A percentile compares a stretch with the other conserved stretches of the same genome.
These are phyloP conservation scores for Nitzschia palea DNA, from an alignment of 108 stramenopile species.

Conservation along the genomic window DNA sequence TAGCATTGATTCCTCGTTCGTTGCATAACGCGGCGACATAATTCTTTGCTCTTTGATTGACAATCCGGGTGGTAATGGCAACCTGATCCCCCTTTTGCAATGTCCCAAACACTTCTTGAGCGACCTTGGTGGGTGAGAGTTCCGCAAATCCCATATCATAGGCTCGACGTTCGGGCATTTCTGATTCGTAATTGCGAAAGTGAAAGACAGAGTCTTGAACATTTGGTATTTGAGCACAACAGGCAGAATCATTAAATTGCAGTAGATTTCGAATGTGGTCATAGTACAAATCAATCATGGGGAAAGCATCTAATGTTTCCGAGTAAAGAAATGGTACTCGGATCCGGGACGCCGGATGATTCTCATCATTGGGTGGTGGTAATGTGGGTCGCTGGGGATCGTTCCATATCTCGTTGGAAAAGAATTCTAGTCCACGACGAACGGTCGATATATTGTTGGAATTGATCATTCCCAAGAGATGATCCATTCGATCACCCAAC, in stretches of 20 bases:
- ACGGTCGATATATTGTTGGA: background rate
- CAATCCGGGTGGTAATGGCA: background rate
- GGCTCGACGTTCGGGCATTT: slow-evolving; percentile 42
- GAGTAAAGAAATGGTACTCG: background rate
- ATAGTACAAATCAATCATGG: slow-evolving; percentile 26
- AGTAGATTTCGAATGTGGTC: slow-evolving; percentile 9
- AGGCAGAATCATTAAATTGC: slow-evolving; percentile 19
- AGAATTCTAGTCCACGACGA: background rate
- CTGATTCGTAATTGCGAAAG: slow-evolving; percentile 53
- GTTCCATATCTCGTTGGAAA: background rate
- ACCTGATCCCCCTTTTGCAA: slow-evolving; percentile 46
- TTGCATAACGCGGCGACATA: slow-evolving; percentile 40
- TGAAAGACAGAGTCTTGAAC: slow-evolving; percentile 44
- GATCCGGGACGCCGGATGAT: background rate
- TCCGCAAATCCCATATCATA: slow-evolving; percentile 56
- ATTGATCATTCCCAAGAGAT: slow-evolving; percentile 9
- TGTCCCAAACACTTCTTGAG: slow-evolving; percentile 38
- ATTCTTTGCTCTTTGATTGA: slow-evolving; percentile 14
- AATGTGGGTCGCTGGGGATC: slow-evolving; percentile 4
- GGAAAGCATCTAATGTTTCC: slow-evolving; percentile 14
- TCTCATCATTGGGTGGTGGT: background rate
- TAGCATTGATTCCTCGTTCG: slow-evolving; percentile 38
- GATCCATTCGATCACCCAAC: slow-evolving; percentile 7
- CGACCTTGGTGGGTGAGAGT: slow-evolving; percentile 36
- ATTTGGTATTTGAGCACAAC: slow-evolving; percentile 16